Evolutionary conservation across 495 filamentous ascomycete genomes (phyloP).

Genomic region (Parachaetomium inaequale): DNA sequence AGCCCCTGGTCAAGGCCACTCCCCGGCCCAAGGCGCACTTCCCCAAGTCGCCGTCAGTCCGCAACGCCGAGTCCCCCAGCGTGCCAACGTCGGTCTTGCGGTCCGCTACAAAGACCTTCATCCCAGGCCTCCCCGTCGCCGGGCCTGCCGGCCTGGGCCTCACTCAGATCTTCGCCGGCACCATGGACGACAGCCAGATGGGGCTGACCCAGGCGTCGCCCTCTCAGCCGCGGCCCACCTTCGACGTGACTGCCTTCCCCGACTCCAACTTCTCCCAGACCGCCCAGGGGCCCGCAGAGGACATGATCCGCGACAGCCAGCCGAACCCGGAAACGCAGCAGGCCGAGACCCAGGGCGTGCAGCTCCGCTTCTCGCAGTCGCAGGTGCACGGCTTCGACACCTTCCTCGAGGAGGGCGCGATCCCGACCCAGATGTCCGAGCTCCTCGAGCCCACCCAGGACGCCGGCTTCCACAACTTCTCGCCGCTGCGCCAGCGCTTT

Average conservation of each 20-base stretch:
- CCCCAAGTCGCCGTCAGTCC: conserved; percentile 37
- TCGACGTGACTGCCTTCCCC: conserved; percentile 39
- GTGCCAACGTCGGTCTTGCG: conserved; percentile 53
- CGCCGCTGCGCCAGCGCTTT: conserved; percentile 59
- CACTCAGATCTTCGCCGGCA: conserved; percentile 91
- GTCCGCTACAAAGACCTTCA: conserved; percentile 56
- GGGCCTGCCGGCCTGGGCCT: conserved; percentile 65
- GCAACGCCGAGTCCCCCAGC: conserved; percentile 39
- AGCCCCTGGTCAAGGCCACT: conserved; percentile 50
- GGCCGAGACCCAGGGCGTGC: conserved; percentile 45
- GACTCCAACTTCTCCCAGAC: conserved; percentile 49
- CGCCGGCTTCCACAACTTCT: conserved; percentile 61
- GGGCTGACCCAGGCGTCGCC: conserved; percentile 32
- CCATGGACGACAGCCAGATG: conserved; percentile 65
- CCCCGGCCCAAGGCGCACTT: conserved; percentile 37
- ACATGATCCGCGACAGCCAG: conserved; percentile 66
- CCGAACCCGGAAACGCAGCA: conserved; percentile 36
- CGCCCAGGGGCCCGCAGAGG: conserved; percentile 49
- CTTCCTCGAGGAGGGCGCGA: conserved; percentile 36
- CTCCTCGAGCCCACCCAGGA: conserved; percentile 84
- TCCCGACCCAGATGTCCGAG: conserved; percentile 55
- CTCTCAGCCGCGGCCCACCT: conserved; percentile 40
- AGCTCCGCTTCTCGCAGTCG: conserved; percentile 52
- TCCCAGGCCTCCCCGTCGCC: conserved; percentile 54
- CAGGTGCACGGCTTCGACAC: conserved; percentile 52